A percentile compares a stretch with the other conserved stretches of the same genome.
phyloP scores from a whole-genome alignment of 129 eudicot species.

The Flaveria trinervia region DNA sequence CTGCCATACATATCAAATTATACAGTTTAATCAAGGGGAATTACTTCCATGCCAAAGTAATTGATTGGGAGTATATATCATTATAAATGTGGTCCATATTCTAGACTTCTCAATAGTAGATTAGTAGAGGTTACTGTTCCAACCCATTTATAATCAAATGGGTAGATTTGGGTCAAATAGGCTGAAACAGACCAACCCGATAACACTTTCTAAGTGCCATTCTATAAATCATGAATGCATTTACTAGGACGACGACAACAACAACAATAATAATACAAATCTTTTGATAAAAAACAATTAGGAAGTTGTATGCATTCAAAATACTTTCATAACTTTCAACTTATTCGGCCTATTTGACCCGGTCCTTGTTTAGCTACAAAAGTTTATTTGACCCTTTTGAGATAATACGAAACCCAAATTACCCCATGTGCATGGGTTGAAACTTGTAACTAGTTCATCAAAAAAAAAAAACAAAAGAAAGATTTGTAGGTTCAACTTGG shows the following conservation, averaged over 20 bases:
- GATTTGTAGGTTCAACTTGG: background rate
- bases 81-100: background rate
- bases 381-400: background rate
- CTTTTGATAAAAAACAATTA: background rate
- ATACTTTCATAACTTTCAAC: background rate
- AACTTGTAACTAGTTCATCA: background rate
- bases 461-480: background rate
- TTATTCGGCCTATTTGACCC: background rate
- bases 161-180: background rate
- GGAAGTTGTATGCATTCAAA: background rate
- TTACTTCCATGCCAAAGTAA: background rate
- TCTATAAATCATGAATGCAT: background rate
- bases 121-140: background rate
- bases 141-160: background rate
- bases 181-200: background rate
- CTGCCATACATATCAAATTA: constrained; percentile 31
- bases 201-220: background rate
- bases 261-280: background rate
- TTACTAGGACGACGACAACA: background rate
- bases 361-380: background rate
- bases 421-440: background rate
- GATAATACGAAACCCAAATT: background rate
- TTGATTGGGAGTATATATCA: background rate
- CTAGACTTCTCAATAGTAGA: background rate
- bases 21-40: background rate